These are phyloP conservation scores for Euptelea pleiosperma DNA, from an alignment of 164 flowering plant genomes.

Conservation along the genomic window DNA sequence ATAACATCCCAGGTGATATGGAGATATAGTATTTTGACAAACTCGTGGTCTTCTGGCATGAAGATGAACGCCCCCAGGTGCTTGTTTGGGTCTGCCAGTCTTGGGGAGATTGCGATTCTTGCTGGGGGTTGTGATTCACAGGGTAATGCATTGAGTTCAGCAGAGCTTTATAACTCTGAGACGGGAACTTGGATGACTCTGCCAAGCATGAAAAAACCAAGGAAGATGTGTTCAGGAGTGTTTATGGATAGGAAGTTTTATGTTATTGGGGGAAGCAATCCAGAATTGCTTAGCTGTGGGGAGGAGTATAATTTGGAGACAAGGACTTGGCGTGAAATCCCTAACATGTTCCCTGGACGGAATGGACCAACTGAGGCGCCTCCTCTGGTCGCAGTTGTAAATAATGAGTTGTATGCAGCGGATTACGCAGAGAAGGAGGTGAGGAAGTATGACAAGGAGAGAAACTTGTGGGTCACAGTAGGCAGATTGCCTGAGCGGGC, in stretches of 20 bases:
- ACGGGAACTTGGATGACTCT: slow-evolving; percentile 52
- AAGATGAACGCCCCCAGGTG: slow-evolving; percentile 78
- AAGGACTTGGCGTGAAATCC: slow-evolving; percentile 67
- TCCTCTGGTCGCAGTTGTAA: slow-evolving; percentile 88
- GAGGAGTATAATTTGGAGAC: slow-evolving; percentile 80
- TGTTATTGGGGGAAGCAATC: slow-evolving; percentile 73
- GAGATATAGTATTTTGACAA: slow-evolving; percentile 72
- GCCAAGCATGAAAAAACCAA: slow-evolving; percentile 69
- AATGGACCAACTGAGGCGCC: slow-evolving; percentile 60
- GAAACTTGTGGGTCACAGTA: slow-evolving; percentile 49
- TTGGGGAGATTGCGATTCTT: slow-evolving; percentile 74
- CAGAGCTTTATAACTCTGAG: slow-evolving; percentile 87
- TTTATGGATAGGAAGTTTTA: slow-evolving; percentile 91
- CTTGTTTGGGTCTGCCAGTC: slow-evolving; percentile 93
- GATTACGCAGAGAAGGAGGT: slow-evolving; percentile 76
- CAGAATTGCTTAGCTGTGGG: slow-evolving; percentile 62
- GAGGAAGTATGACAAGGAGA: slow-evolving; percentile 63
- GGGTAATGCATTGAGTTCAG: slow-evolving; percentile 62
- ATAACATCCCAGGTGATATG: slow-evolving; percentile 55
- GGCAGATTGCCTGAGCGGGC: slow-evolving; percentile 88
- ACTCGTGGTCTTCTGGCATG: slow-evolving; percentile 79
- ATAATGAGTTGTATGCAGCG: slow-evolving; percentile 83
- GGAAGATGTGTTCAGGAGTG: slow-evolving; percentile 94
- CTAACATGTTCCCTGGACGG: slow-evolving; percentile 74
- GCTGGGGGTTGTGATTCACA: slow-evolving; percentile 87